These are phyloP conservation scores for Boletus edulis DNA, from an alignment of 768 basidiomycete species.

Conservation along the genomic window DNA sequence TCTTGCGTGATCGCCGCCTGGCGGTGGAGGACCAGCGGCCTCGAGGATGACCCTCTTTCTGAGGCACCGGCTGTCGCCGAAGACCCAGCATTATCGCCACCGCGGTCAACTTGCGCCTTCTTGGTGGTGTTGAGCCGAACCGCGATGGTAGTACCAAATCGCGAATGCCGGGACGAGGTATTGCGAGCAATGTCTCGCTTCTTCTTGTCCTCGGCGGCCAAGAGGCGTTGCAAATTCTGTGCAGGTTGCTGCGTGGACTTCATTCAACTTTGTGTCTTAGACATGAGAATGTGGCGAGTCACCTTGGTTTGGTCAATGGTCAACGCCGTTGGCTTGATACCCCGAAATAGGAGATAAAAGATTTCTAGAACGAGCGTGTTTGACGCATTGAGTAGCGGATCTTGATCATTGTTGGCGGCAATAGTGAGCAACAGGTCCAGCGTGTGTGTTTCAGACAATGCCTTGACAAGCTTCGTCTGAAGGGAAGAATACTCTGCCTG, in stretches of 20 bases:
- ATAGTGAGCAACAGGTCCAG: constrained; percentile 82
- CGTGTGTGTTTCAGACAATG: constrained; percentile 68
- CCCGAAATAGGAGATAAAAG: constrained; percentile 85
- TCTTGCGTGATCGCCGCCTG: constrained; percentile 76
- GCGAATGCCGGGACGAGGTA: constrained; percentile 80
- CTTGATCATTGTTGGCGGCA: constrained; percentile 71
- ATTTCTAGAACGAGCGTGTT: constrained; percentile 94
- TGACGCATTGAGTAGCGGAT: constrained; percentile 79
- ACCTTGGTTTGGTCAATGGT: constrained; percentile 67
- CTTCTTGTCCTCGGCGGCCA: constrained; percentile 70
- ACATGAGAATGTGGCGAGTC: constrained; percentile 3
- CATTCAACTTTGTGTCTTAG: constrained; percentile 8
- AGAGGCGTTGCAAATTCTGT: constrained; percentile 67
- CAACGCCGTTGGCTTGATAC: constrained; percentile 62
- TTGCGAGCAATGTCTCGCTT: constrained; percentile 55
- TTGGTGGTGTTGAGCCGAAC: constrained; percentile 68
- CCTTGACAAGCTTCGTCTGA: constrained; percentile 73
- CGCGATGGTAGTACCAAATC: constrained; percentile 94
- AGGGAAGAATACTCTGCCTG: constrained; percentile 75
- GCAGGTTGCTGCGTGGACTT: constrained; percentile 54
- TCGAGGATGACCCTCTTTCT: constrained; percentile 34
- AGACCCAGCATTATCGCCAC: constrained; percentile 24
- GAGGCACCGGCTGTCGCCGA: constrained; percentile 19
- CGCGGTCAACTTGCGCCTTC: constrained; percentile 24
- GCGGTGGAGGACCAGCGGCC: constrained; percentile 77